phyloP scores from a whole-genome alignment of 306 rosid species.

The Prunus kanzakura region DNA sequence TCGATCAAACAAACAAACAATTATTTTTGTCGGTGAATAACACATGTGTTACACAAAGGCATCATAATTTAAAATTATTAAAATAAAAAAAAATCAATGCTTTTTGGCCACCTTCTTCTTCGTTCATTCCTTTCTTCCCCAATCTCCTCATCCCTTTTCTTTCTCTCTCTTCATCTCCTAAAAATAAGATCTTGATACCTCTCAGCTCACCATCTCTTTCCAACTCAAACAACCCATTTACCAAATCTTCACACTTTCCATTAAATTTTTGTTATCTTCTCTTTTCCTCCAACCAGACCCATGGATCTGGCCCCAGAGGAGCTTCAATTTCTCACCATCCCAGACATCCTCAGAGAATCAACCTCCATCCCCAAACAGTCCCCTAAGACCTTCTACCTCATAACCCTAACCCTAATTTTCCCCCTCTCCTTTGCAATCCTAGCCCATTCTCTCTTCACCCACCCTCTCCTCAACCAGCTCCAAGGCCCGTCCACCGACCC shows the following conservation, averaged over 20 bases:
- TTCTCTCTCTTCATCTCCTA: background rate
- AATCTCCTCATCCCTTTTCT: background rate
- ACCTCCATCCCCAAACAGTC: conserved; percentile 73
- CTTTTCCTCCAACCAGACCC: conserved; percentile 1
- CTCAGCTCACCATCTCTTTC: background rate
- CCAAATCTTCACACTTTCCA: background rate
- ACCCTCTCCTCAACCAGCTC: conserved; percentile 63
- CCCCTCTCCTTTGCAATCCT: conserved; percentile 90
- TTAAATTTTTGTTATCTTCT: background rate
- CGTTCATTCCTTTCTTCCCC: background rate
- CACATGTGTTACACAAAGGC: background rate
- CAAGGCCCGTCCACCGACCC: conserved; percentile 59
- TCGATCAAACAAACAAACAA: no score
- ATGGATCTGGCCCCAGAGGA: conserved; percentile 93
- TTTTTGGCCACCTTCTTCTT: background rate
- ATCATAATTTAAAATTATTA: background rate
- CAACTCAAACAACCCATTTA: background rate
- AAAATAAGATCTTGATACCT: background rate
- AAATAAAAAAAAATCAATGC: background rate
- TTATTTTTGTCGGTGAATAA: background rate
- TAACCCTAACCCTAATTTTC: conserved; percentile 70
- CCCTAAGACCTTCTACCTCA: conserved; percentile 78
- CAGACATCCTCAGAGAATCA: conserved; percentile 65
- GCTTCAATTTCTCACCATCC: conserved; percentile 64
- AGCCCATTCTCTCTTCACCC: conserved; percentile 93